Conservation (phyloP, 495 filamentous ascomycete genomes). For the Penicillium cataractarum region DNA sequence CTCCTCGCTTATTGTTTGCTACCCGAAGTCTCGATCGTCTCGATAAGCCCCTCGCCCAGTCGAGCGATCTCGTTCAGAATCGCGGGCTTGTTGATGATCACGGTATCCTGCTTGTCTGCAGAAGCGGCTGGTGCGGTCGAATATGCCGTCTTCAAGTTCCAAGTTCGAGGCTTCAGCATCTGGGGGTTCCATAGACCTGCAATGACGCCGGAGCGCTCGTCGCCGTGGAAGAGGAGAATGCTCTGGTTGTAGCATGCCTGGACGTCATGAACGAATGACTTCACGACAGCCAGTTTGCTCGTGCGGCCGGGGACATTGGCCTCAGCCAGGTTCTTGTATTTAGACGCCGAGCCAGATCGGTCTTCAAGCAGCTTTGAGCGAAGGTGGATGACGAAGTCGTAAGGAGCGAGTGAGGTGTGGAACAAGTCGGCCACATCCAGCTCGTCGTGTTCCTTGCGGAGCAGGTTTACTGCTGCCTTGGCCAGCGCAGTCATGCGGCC, state of each 20-base stretch:
- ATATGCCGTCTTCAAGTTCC: conserved; percentile 69
- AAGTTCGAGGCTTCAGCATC: conserved; percentile 50
- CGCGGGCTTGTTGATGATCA: conserved; percentile 70
- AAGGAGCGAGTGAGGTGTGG: conserved; percentile 67
- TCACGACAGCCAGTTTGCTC: conserved; percentile 44
- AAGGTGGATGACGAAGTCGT: conserved; percentile 82
- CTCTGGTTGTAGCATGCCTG: conserved; percentile 61
- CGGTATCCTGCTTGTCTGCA: conserved; percentile 33
- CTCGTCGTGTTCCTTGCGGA: conserved; percentile 59
- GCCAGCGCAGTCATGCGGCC: conserved; percentile 81
- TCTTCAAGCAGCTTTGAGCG: conserved; percentile 47
- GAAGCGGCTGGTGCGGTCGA: conserved; percentile 61
- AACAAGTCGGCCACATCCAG: conserved; percentile 69
- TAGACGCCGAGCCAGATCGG: conserved; percentile 33
- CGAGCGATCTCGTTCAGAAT: conserved; percentile 78
- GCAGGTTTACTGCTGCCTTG: conserved; percentile 63
- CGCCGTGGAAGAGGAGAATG: conserved; percentile 75
- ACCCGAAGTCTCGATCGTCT: conserved; percentile 39
- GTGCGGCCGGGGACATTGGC: conserved; percentile 16
- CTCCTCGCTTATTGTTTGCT: conserved; percentile 4
- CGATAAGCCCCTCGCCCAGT: conserved; percentile 47
- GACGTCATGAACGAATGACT: conserved; percentile 62
- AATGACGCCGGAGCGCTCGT: conserved; percentile 58
- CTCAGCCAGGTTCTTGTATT: conserved; percentile 73
- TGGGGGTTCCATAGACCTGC: conserved; percentile 83